Base-by-base conservation (phyloP, 2,329 filamentous ascomycete species). In the Hymenoscyphus occultus region DNA sequence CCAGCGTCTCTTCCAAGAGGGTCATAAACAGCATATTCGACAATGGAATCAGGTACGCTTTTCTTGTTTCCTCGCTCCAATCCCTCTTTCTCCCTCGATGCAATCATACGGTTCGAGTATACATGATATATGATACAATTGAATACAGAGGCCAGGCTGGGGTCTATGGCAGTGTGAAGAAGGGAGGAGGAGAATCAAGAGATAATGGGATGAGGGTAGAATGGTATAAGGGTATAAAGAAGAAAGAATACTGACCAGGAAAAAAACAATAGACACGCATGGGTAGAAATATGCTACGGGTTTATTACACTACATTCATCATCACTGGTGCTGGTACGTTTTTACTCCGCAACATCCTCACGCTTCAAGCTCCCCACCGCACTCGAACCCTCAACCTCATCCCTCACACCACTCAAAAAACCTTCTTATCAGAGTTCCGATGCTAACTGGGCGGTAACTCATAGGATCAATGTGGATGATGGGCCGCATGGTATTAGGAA, bases 21-120 rank as follows among this genome's bases (percentile, higher is more conserved):
- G 91, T 73, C 90, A 90, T 79, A 86, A 85, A 74, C 79, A 81
- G 69, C 85, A 88, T 78, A 81, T 87, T 71, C 87, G 91, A 74
- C 79, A 91, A 77, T 93, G 91, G 90, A 82, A 85, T 79, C 92
- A 93, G 80, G 90, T 93, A 84, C 77, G 89, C 32, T 28, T 28
- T 4, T 4, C 32, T 5, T 4, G 5, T 35, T 9, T 4, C 32
- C 4, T 6, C n/a, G n/a, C n/a, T n/a, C n/a, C n/a, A n/a, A n/a
- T n/a, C n/a, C n/a, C n/a, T n/a, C n/a, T n/a, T n/a, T n/a, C n/a
- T n/a, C n/a, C n/a, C n/a, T n/a, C n/a, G n/a, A n/a, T n/a, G n/a
- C n/a, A n/a, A n/a, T n/a, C n/a, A n/a, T n/a, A 28, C 10, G 16
- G 22, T n/a, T n/a, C n/a, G n/a, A n/a, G n/a, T n/a, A n/a, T n/a